phyloP scores from a whole-genome alignment of 2,329 filamentous ascomycete species.

The Botrytis tulipae region DNA sequence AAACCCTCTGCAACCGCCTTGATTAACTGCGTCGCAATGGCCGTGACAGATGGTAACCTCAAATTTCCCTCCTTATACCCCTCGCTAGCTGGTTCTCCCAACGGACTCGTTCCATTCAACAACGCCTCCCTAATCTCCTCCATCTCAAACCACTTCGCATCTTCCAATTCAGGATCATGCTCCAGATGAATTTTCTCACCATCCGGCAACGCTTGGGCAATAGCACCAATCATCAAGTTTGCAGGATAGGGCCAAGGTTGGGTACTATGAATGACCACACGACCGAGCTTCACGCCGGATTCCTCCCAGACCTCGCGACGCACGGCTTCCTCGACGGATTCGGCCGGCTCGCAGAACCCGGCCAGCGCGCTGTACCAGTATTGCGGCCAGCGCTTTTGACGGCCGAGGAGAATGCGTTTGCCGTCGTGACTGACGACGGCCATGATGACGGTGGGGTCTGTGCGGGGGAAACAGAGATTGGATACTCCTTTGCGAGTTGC shows the following conservation, averaged over 20 bases:
- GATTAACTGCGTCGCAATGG: conserved; percentile 90
- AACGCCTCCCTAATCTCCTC: conserved; percentile 79
- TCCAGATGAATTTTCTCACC: conserved; percentile 80
- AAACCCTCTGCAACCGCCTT: conserved; percentile 72
- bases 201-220: conserved; percentile 77
- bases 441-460: conserved; percentile 85
- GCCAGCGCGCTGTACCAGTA: conserved; percentile 88
- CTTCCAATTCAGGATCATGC: conserved; percentile 87
- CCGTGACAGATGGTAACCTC: conserved; percentile 78
- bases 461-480: conserved; percentile 88
- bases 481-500: conserved; percentile 80
- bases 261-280: conserved; percentile 78
- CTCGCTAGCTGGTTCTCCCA: conserved; percentile 62
- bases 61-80: conserved; percentile 75
- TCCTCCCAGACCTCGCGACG: conserved; percentile 86
- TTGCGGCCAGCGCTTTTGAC: conserved; percentile 78
- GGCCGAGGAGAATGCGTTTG: conserved; percentile 67
- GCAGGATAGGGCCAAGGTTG: conserved; percentile 88
- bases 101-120: conserved; percentile 59
- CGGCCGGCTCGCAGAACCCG: conserved; percentile 81
- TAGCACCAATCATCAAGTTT: conserved; percentile 81
- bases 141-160: conserved; percentile 82
- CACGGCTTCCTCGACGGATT: conserved; percentile 82
- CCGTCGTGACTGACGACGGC: conserved; percentile 82
- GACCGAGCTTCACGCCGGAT: conserved; percentile 70